phyloP scores from a whole-genome alignment of 1,139 yeast species.

The Magnusiomyces ingens region DNA sequence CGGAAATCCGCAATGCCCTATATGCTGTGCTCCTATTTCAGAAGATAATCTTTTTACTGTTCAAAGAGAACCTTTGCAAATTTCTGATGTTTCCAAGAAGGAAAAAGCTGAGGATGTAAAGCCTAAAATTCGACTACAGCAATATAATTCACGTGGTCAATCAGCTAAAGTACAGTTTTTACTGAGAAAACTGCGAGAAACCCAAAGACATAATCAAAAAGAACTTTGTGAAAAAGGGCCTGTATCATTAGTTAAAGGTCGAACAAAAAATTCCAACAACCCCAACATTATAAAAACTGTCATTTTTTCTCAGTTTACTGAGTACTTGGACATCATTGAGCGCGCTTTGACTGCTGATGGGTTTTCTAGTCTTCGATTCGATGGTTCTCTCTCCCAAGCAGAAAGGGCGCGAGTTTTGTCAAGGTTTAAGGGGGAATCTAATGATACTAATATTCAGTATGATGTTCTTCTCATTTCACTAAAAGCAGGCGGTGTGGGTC shows the following conservation, averaged over 20 bases:
- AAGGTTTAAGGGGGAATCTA: conserved; percentile 41
- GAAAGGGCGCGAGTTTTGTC: conserved; percentile 59
- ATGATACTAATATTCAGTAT: conserved; percentile 21
- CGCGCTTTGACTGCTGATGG: conserved; percentile 46
- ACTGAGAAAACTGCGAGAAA: conserved; percentile 47
- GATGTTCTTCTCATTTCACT: conserved; percentile 60
- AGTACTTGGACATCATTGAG: conserved; percentile 71
- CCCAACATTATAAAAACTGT: conserved; percentile 55
- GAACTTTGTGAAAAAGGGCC: neutral
- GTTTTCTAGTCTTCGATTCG: conserved; percentile 58
- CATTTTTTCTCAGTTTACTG: conserved; percentile 87
- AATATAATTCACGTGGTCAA: conserved; percentile 20
- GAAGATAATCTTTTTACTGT: conserved; percentile 27
- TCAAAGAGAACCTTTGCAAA: conserved; percentile 6
- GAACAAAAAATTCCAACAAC: neutral
- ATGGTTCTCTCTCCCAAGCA: conserved; percentile 67
- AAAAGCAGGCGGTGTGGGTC: conserved; percentile 95
- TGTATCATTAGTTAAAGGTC: neutral
- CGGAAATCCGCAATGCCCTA: conserved; percentile 33
- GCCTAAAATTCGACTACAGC: conserved; percentile 8
- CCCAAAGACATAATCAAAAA: conserved; percentile 22
- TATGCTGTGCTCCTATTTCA: conserved; percentile 33
- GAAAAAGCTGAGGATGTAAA: neutral
- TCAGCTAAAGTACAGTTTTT: conserved; percentile 77
- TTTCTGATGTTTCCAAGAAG: neutral